Percentiles rank a stretch among this genome's conserved stretches.
Conservation (phyloP, 208 protist species). For the Leishmania braziliensis region DNA sequence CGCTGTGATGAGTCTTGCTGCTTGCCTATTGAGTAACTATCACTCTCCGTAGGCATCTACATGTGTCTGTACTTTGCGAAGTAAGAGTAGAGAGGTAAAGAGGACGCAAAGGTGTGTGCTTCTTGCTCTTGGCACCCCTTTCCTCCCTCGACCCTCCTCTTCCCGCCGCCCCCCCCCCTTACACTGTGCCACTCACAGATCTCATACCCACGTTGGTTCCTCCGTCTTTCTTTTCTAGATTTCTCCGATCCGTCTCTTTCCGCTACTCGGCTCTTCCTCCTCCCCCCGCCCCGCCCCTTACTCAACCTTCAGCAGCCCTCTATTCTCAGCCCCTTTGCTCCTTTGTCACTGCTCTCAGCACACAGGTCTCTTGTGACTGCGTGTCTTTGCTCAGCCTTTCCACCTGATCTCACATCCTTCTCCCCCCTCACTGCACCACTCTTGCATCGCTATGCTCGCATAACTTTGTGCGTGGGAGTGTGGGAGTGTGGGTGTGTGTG, state of each 20-base stretch:
- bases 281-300: background rate
- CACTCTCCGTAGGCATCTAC: background rate
- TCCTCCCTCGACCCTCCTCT: background rate
- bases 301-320: background rate
- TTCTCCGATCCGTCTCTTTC: background rate
- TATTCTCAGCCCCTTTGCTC: background rate
- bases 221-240: background rate
- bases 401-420: background rate
- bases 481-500: background rate
- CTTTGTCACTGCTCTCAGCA: background rate
- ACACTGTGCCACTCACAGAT: background rate
- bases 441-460: background rate
- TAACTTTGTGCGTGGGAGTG: background rate
- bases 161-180: background rate
- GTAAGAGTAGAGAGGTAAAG: background rate
- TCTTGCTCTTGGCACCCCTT: background rate
- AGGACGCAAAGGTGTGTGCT: background rate
- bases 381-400: background rate
- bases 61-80: background rate
- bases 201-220: background rate
- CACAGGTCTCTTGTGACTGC: background rate
- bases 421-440: background rate
- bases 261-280: background rate
- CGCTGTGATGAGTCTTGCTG: background rate
- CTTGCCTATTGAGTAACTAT: background rate